Base-by-base conservation (phyloP, 331 rosid genomes). In the Rosa hybrid region DNA sequence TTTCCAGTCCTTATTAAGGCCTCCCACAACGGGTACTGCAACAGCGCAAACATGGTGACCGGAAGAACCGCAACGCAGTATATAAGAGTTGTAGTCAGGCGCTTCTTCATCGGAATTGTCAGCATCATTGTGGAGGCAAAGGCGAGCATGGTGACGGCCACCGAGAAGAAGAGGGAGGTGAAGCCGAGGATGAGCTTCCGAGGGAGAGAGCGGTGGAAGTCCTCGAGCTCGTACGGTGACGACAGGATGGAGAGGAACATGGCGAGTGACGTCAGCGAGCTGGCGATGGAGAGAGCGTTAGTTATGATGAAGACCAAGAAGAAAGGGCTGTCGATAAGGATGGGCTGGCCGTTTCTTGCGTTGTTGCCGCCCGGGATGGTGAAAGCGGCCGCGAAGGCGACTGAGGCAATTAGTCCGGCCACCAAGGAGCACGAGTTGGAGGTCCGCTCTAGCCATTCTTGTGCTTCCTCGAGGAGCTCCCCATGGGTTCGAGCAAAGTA, bases 311-410 rank as follows among this genome's bases (percentile, higher is more conserved):
- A 83, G 1, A 78, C 42, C 77, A 50, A 8, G 44, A 83, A 83
- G 51, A 79, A 80, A 48, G 75, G 80, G 8, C 39, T 8, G 39
- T 79, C 2, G 0, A 41, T 38, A 44, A 79, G 46, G 44, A 74
- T 11, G 3, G 83, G 83, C 12, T 39, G 12, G n/a, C 86, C 86
- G 4, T 53, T 83, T 14, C 57, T 54, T 8, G 4, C 23, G 25
- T 1, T 54, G 62, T 54, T 14, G 12, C 86, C 81, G n/a, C 83
- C 64, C 0, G 83, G 86, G 2, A 69, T 21, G 6, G 83, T 2
- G 62, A 74, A 83, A 46, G 83, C 77, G 0, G 83, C 83, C 4
- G 70, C 48, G 21, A 83, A 79, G 78, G 82, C 83, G 4, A 79
- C 75, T 0, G 81, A 68, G 2, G 74, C 74, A 3, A 83, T 71